phyloP scores from a whole-genome alignment of 441 rosid genomes.

The Omphalea diandra region DNA sequence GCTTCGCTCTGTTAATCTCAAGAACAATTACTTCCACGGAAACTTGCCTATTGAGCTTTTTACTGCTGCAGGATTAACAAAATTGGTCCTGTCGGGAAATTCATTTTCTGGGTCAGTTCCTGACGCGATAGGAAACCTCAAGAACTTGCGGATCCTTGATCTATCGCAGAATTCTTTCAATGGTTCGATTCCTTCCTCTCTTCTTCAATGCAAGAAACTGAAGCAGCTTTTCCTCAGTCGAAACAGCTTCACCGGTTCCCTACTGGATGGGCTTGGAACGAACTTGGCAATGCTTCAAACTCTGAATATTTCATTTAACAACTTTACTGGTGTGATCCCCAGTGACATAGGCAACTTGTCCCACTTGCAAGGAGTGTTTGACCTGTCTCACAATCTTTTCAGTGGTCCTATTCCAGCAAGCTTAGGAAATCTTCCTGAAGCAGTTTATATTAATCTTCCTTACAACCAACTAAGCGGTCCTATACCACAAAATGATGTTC shows the following conservation, averaged over 20 bases:
- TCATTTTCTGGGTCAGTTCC: conserved; percentile 72
- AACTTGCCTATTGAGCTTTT: conserved; percentile 66
- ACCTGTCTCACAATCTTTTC: conserved; percentile 77
- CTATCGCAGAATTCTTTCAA: conserved; percentile 71
- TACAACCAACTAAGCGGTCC: conserved; percentile 79
- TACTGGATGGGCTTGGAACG: conserved; percentile 61
- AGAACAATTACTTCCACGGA: conserved; percentile 59
- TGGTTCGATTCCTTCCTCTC: conserved; percentile 60
- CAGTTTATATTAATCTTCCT: conserved; percentile 78
- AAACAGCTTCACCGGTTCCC: conserved; percentile 60
- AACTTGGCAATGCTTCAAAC: conserved; percentile 53
- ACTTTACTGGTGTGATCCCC: conserved; percentile 62
- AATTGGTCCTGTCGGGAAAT: conserved; percentile 76
- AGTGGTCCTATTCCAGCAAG: conserved; percentile 67
- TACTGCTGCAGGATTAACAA: conserved; percentile 56
- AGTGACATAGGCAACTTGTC: conserved; percentile 62
- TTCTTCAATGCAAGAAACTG: conserved; percentile 67
- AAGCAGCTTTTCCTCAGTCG: conserved; percentile 58
- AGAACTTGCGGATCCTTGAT: conserved; percentile 66
- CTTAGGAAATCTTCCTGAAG: conserved; percentile 67
- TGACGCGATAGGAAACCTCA: conserved; percentile 56
- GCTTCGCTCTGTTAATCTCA: conserved; percentile 72
- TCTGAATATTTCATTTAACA: conserved; percentile 68
- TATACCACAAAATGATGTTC: conserved; percentile 82
- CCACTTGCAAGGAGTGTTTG: conserved; percentile 66